These are phyloP conservation scores for Xylaria hypoxylon DNA, from an alignment of 2,329 filamentous ascomycete species.

Conservation along the genomic window DNA sequence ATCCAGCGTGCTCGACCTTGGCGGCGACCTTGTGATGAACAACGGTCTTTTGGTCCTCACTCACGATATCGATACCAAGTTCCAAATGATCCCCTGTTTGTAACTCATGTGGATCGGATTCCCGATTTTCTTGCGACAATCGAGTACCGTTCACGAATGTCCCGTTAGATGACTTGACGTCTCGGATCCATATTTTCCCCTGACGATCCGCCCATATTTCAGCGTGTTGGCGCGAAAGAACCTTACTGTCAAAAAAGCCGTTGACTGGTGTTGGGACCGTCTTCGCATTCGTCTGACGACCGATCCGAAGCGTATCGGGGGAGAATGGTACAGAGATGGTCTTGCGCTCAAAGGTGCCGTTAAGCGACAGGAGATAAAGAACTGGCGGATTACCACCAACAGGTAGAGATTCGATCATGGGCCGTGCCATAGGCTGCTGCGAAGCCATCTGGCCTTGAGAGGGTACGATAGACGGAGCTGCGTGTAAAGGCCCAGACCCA, in stretches of 20 bases:
- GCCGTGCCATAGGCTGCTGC: constrained; percentile 68
- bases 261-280: constrained; percentile 91
- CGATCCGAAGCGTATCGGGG: constrained; percentile 94
- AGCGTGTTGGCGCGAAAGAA: constrained; percentile 93
- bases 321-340: constrained; percentile 92
- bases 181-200: constrained; percentile 94
- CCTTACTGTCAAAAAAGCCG: constrained; percentile 98
- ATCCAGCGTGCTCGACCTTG: constrained; percentile 94
- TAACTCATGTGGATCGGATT: constrained; percentile 94
- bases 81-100: constrained; percentile 93
- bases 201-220: constrained; percentile 88
- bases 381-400: constrained; percentile 79
- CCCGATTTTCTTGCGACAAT: constrained; percentile 91
- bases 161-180: constrained; percentile 98
- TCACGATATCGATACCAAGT: constrained; percentile 97
- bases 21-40: constrained; percentile 98
- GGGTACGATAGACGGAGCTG: constrained; percentile 54
- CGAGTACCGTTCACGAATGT: constrained; percentile 96
- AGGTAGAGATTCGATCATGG: constrained; percentile 71
- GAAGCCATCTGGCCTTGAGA: constrained; percentile 54
- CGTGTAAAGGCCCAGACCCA: constrained; percentile 56
- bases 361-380: constrained; percentile 87
- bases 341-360: constrained; percentile 97
- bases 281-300: constrained; percentile 96
- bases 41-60: constrained; percentile 97